Percentiles rank a stretch among this genome's conserved stretches.
Conservation (phyloP, 148 eudicot genomes). For the Rhododendron griersonianum region DNA sequence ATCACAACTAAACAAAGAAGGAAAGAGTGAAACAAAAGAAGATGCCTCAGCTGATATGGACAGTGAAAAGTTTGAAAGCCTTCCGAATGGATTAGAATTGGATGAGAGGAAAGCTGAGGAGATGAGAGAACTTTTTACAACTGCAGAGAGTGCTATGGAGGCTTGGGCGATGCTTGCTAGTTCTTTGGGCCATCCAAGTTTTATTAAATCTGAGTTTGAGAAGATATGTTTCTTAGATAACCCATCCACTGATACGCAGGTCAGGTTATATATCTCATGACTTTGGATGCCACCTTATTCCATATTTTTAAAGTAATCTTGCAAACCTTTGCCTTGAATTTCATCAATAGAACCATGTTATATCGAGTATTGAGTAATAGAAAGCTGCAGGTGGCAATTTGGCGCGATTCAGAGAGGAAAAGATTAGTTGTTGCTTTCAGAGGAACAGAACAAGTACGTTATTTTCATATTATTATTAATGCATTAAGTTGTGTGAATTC, state of each 20-base stretch:
- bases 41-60: constrained; percentile 30
- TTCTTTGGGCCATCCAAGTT: constrained; percentile 84
- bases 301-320: background rate
- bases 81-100: constrained; percentile 28
- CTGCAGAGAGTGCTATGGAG: constrained; percentile 99
- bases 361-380: constrained; percentile 5
- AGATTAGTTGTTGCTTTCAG: constrained; percentile 95
- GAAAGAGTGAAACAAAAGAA: constrained; percentile 29
- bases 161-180: constrained; percentile 99
- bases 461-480: background rate
- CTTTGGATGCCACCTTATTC: background rate
- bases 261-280: constrained; percentile 16
- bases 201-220: constrained; percentile 91
- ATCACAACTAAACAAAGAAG: constrained; percentile 52
- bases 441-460: constrained; percentile 97
- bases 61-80: constrained; percentile 21
- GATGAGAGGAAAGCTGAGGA: constrained; percentile 77
- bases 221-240: constrained; percentile 94
- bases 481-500: constrained; percentile 9
- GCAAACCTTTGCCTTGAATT: background rate
- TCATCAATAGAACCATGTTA: constrained; percentile 1
- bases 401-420: constrained; percentile 81
- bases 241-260: constrained; percentile 90
- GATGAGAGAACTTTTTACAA: constrained; percentile 79
- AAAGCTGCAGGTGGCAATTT: constrained; percentile 79